These are phyloP conservation scores for Trypanosoma vivax DNA, from an alignment of 208 protist genomes.

Conservation along the genomic window DNA sequence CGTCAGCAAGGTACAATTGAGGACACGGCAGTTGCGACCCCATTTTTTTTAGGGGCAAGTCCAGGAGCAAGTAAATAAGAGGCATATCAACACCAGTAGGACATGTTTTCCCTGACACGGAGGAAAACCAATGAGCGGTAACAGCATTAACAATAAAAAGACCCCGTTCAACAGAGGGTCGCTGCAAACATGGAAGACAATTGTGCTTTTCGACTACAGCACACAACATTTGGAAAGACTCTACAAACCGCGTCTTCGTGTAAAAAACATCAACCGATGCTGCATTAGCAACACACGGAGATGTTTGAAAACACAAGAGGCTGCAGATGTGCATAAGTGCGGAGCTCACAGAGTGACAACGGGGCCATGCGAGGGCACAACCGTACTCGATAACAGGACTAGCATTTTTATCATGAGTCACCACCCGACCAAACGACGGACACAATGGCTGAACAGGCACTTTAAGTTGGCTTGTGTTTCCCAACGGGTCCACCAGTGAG, in stretches of 20 bases:
- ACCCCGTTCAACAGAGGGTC: constrained; percentile 12
- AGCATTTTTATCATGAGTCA: not conserved
- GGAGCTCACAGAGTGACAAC: constrained; percentile 6
- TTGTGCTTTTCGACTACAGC: not conserved
- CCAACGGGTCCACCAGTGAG: too few relatives aligned
- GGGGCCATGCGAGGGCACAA: constrained; percentile 15
- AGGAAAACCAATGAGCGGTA: constrained; percentile 2
- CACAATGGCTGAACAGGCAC: constrained; percentile 1
- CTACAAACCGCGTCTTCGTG: not conserved
- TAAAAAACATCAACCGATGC: not conserved
- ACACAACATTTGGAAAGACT: constrained; percentile 2
- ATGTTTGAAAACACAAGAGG: not conserved
- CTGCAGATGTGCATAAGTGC: constrained; percentile 18
- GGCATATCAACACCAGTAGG: not conserved
- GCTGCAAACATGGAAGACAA: not conserved
- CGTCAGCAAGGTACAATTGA: too few relatives aligned
- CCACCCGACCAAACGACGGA: constrained; percentile 10
- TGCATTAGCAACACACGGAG: not conserved
- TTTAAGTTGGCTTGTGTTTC: constrained; percentile 1
- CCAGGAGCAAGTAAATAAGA: constrained; percentile 5
- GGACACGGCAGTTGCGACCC: too few relatives aligned
- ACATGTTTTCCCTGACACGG: not conserved
- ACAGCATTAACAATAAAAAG: constrained; percentile 18
- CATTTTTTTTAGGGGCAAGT: not conserved
- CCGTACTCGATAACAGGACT: not conserved